phyloP scores from a whole-genome alignment of 2,329 filamentous ascomycete species.

The Emydomyces testavorans region DNA sequence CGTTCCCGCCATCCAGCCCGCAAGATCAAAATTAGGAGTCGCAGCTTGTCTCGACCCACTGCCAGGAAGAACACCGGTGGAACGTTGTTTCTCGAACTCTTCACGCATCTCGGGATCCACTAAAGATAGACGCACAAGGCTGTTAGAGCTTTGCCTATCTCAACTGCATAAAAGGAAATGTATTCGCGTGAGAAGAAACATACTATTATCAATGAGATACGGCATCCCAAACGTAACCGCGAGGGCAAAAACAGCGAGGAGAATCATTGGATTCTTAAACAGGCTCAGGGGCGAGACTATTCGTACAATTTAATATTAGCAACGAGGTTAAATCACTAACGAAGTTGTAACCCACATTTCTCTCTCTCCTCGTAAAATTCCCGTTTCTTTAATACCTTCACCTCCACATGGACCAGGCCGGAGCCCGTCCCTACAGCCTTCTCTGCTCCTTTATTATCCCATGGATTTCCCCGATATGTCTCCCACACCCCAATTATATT shows the following conservation, averaged over 20 bases:
- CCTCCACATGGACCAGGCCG: conserved; percentile 45
- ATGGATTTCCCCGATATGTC: conserved; percentile 80
- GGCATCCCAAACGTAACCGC: conserved; percentile 84
- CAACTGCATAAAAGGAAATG: not conserved
- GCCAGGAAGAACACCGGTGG: conserved; percentile 56
- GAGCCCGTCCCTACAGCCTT: conserved; percentile 33
- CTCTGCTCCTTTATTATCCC: conserved; percentile 63
- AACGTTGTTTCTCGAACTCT: conserved; percentile 85
- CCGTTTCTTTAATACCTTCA: conserved; percentile 53
- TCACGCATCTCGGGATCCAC: conserved; percentile 95
- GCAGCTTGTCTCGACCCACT: conserved; percentile 24
- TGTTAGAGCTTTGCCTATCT: not conserved
- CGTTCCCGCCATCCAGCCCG: conserved; percentile 56
- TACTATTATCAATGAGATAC: conserved; percentile 91
- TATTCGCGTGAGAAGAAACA: conserved; percentile 29
- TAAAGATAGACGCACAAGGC: conserved; percentile 31
- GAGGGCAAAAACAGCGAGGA: conserved; percentile 76
- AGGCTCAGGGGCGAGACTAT: conserved; percentile 68
- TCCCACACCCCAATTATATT: conserved; percentile 58
- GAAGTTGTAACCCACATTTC: conserved; percentile 51
- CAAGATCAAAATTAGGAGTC: conserved; percentile 55
- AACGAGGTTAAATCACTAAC: not conserved
- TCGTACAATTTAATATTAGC: not conserved
- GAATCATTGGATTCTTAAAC: conserved; percentile 91
- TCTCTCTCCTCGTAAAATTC: conserved; percentile 65